Conservation (phyloP, 2,329 filamentous ascomycete genomes). For the Aspergillus awamori region DNA sequence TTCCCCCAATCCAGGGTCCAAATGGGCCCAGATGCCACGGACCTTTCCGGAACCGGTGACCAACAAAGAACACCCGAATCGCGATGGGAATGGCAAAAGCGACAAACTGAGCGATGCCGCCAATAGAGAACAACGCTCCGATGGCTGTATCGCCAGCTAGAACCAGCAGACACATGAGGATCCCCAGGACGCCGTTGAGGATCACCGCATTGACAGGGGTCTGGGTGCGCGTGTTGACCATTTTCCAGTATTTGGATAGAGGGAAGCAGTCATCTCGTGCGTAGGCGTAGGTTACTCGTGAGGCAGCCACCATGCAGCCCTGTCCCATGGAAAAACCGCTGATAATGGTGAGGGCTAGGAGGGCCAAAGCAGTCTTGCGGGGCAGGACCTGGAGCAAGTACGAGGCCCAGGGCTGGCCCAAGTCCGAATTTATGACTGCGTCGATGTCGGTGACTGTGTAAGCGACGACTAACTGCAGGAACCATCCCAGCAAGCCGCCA, state of each 20-base stretch:
- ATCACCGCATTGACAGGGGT: slow-evolving; percentile 73
- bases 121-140: slow-evolving; percentile 70
- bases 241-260: slow-evolving; percentile 59
- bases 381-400: slow-evolving; percentile 69
- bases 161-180: slow-evolving; percentile 64
- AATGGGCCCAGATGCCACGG: slow-evolving; percentile 69
- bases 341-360: slow-evolving; percentile 68
- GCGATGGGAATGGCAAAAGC: slow-evolving; percentile 49
- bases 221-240: slow-evolving; percentile 61
- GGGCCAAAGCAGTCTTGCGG: slow-evolving; percentile 61
- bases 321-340: slow-evolving; percentile 73
- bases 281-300: slow-evolving; percentile 72
- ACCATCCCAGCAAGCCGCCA: slow-evolving; percentile 70
- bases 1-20: slow-evolving; percentile 59
- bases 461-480: slow-evolving; percentile 72
- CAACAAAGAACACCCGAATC: slow-evolving; percentile 55
- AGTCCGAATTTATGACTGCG: slow-evolving; percentile 60
- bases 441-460: slow-evolving; percentile 70
- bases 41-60: slow-evolving; percentile 65
- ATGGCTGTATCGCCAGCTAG: slow-evolving; percentile 66
- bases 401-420: slow-evolving; percentile 71
- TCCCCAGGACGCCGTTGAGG: slow-evolving; percentile 64
- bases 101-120: slow-evolving; percentile 68
- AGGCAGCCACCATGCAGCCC: slow-evolving; percentile 69
- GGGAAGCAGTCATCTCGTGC: slow-evolving; percentile 73